phyloP scores from a whole-genome alignment of 1,284 basidiomycete species.

The Sporisorium iseilematis-ciliati region DNA sequence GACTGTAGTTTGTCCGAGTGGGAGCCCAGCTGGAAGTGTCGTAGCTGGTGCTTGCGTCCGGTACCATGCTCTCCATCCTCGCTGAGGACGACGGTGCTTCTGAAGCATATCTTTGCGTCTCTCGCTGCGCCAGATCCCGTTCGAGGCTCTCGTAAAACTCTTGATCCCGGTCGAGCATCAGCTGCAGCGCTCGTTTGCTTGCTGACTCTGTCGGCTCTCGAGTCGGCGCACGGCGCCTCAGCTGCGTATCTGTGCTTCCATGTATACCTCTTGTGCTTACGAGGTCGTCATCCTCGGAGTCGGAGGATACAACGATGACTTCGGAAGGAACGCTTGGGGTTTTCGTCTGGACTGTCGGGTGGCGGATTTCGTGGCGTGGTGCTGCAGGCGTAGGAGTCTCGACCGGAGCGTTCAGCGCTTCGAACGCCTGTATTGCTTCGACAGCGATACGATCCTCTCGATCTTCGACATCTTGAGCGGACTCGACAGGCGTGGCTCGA shows the following conservation, averaged over 20 bases:
- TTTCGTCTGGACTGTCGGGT: not conserved
- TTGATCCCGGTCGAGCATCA: slow-evolving; percentile 11
- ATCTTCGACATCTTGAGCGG: not conserved
- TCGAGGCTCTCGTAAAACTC: slow-evolving; percentile 24
- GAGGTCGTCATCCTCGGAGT: slow-evolving; percentile 21
- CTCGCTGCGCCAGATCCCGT: slow-evolving; percentile 17
- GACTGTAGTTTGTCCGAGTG: not conserved
- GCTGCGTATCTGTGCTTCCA: not conserved
- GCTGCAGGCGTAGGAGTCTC: not conserved
- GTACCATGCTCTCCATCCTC: slow-evolving; percentile 29
- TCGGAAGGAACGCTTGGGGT: slow-evolving; percentile 10
- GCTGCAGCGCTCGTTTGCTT: slow-evolving; percentile 11
- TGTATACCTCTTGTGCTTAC: slow-evolving; percentile 1
- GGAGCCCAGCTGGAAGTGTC: slow-evolving; percentile 25
- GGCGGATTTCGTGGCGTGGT: not conserved
- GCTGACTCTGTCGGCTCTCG: not conserved
- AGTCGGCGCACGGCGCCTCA: not conserved
- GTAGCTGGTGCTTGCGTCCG: slow-evolving; percentile 26
- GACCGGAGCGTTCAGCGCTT: not conserved
- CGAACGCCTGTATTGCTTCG: not conserved
- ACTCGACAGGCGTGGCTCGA: not conserved
- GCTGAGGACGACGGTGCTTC: slow-evolving; percentile 7
- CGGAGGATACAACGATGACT: slow-evolving; percentile 37
- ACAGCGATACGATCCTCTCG: not conserved
- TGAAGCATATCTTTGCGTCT: not conserved